Evolutionary conservation across 192 early-diverging fungal species (phyloP).

Genomic region (Phycomyces blakesleeanus): DNA sequence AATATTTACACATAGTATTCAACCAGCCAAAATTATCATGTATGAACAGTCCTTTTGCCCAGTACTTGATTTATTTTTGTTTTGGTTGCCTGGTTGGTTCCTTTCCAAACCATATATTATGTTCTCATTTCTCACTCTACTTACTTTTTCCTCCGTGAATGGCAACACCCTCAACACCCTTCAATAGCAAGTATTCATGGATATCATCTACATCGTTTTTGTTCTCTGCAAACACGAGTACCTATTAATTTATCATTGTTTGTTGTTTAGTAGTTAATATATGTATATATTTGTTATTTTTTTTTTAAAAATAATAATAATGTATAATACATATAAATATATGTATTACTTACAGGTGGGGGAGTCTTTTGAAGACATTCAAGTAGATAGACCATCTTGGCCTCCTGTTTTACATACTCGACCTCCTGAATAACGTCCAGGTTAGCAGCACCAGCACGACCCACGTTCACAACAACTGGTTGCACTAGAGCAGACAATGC

Average conservation of each 20-base stretch:
- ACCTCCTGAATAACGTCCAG: constrained; percentile 98
- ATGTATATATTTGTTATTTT: too few relatives aligned
- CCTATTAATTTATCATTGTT: too few relatives aligned
- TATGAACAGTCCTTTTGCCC: too few relatives aligned
- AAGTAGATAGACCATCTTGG: constrained; percentile 90
- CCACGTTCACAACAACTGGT: constrained; percentile 95
- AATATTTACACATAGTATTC: too few relatives aligned
- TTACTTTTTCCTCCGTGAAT: constrained; percentile 93
- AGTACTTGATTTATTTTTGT: too few relatives aligned
- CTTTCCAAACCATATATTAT: background rate
- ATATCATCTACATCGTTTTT: constrained; percentile 99
- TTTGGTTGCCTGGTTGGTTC: too few relatives aligned
- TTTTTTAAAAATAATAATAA: background rate
- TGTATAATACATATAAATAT: constrained; percentile 3
- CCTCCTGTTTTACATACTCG: constrained; percentile 95
- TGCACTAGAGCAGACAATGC: constrained; percentile 82
- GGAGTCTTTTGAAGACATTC: constrained; percentile 97
- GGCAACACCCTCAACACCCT: constrained; percentile 90
- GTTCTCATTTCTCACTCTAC: too few relatives aligned
- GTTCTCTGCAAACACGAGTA: constrained; percentile 96
- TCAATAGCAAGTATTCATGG: constrained; percentile 91
- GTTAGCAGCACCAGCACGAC: constrained; percentile 92
- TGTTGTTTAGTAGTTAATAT: too few relatives aligned
- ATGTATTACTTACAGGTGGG: constrained; percentile 65
- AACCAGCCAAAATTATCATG: too few relatives aligned